Conservation (phyloP, 2,329 filamentous ascomycete species). For the Coniella lustricola region DNA sequence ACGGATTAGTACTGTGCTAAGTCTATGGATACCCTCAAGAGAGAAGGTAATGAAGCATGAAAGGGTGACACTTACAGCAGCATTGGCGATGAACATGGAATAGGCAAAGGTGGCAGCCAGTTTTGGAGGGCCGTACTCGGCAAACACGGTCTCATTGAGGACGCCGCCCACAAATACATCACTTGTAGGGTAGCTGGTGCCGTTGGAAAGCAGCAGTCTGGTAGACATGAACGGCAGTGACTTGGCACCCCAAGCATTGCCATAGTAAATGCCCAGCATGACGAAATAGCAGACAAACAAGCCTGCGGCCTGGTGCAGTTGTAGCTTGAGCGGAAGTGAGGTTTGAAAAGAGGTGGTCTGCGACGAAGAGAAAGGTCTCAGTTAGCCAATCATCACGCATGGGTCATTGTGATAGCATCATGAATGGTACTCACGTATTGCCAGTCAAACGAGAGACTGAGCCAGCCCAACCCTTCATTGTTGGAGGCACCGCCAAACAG, state of each 20-base stretch:
- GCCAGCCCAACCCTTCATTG: conserved; percentile 45
- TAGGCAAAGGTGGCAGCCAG: conserved; percentile 45
- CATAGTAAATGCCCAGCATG: conserved; percentile 47
- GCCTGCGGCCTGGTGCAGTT: conserved; percentile 39
- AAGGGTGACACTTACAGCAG: conserved; percentile 35
- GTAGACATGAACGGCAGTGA: conserved; percentile 50
- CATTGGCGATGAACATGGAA: conserved; percentile 49
- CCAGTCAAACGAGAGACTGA: conserved; percentile 47
- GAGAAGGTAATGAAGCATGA: too few relatives aligned
- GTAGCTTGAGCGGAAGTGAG: conserved; percentile 44
- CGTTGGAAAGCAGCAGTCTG: conserved; percentile 32
- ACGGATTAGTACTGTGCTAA: background rate
- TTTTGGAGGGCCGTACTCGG: conserved; percentile 37
- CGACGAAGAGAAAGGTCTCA: background rate
- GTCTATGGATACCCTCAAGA: too few relatives aligned
- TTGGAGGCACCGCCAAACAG: conserved; percentile 45
- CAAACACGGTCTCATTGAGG: conserved; percentile 35
- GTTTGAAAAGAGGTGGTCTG: conserved; percentile 48
- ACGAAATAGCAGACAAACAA: conserved; percentile 40
- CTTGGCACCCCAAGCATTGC: conserved; percentile 38
- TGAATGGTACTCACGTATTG: conserved; percentile 37
- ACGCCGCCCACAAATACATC: conserved; percentile 34
- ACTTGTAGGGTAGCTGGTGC: conserved; percentile 32
- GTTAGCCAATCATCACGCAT: background rate
- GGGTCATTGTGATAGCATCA: background rate